Base-by-base conservation (phyloP, 2,329 filamentous ascomycete species). In the Ceratocystis eucalypticola region DNA sequence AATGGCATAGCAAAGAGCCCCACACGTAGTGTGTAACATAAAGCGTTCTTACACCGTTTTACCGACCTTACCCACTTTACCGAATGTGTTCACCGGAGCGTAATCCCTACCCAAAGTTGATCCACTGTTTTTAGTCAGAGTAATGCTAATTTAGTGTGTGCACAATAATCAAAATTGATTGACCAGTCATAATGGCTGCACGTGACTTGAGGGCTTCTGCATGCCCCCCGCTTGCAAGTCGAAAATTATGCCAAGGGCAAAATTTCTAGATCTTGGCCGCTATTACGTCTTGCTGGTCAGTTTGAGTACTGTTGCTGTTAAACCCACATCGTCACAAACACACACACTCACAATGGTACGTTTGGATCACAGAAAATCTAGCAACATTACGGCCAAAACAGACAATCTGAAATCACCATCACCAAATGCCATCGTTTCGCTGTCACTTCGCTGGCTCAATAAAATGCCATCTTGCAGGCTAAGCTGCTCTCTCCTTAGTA, bases 241-340 rank as follows among this genome's bases (percentile, higher is more conserved):
- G 61, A 63, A 65, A 65, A 65, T 62, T 65, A 41, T 41, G 37
- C 55, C 64, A 46, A 61, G 55, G 55, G 64, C 50, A 65, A 50
- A 65, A 61, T 50, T 50, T 44, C 64, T 61, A 62, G 45, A 65
- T 30, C 55, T 61, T 20, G 37, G 53, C 55, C 33, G 30, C 45
- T 37, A 62, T 65, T 65, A 61, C 64, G 64, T 65, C 64, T 61
- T 62, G 28, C 17, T 59, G 44, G 64, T 48, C 55, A 65, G 53
- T 65, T 37, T 62, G 64, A 48, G 55, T 65, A 66, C 65, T 66
- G 65, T 62, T 64, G 59, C 55, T 66, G 59, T 64, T 46, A 66
- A 66, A 66, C 61, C 61, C 57, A 66, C 65, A 66, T 66, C 59
- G 61, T 66, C 65, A 64, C 59, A 61, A 64, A 53, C 46, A 66